Conservation (phyloP, 495 filamentous ascomycete species). For the Thozetella sp. region DNA sequence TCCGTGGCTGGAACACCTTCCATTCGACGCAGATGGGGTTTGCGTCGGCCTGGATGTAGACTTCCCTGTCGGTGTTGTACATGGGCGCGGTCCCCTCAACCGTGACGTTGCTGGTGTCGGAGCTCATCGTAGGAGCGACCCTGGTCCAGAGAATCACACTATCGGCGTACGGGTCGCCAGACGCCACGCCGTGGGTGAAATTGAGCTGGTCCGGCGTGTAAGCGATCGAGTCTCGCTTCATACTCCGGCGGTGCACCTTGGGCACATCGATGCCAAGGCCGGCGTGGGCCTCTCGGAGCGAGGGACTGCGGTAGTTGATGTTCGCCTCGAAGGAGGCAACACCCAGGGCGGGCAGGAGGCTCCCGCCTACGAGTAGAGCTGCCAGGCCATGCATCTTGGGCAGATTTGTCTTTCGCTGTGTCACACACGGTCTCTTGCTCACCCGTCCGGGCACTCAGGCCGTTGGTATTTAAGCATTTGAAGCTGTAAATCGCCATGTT, state of each 20-base stretch:
- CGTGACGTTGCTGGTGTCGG: slow-evolving; percentile 55
- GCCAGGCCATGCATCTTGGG: too few species aligned
- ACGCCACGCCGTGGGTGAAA: slow-evolving; percentile 49
- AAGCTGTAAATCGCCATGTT: too few species aligned
- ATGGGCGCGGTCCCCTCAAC: slow-evolving; percentile 55
- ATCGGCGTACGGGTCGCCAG: slow-evolving; percentile 62
- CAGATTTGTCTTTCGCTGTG: too few species aligned
- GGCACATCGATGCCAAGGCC: slow-evolving; percentile 56
- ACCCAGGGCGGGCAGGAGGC: too few species aligned
- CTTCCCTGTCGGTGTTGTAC: slow-evolving; percentile 56
- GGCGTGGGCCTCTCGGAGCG: slow-evolving; percentile 47
- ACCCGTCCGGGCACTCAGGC: too few species aligned
- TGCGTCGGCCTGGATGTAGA: slow-evolving; percentile 50
- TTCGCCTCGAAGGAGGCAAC: slow-evolving; percentile 42
- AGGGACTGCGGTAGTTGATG: slow-evolving; percentile 63
- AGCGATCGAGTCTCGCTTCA: slow-evolving; percentile 57
- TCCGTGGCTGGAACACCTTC: slow-evolving; percentile 35
- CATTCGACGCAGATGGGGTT: slow-evolving; percentile 62
- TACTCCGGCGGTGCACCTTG: slow-evolving; percentile 33
- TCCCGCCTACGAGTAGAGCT: too few species aligned
- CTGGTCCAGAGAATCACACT: slow-evolving; percentile 70
- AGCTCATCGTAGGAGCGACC: slow-evolving; percentile 49
- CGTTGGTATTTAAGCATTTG: too few species aligned
- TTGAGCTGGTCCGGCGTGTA: slow-evolving; percentile 39
- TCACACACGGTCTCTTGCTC: too few species aligned